Evolutionary conservation across 2,329 filamentous ascomycete genomes (phyloP), one percentile per base, ranked within the genome.

Genomic region (Phyllosticta citrichinensis): DNA sequence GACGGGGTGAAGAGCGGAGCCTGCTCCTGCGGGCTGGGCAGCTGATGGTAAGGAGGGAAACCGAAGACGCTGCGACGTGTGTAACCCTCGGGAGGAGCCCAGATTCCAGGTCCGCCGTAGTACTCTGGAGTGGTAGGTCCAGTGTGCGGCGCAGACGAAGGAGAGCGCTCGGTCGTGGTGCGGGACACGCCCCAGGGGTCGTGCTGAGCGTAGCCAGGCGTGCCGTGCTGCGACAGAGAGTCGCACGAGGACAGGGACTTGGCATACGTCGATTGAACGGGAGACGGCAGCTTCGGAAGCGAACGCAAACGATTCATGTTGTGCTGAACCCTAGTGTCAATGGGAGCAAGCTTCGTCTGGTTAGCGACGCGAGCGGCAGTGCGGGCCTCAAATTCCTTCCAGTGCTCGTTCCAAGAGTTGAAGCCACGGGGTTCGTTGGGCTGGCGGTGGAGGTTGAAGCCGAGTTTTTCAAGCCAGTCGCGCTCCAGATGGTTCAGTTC

Each of bases 401-500:
- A 89, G 68, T 84, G 84, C 61, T 80, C 76, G 53, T 83, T 78
- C 85, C 86, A 89, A 30, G 81, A 80, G 56, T 79, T 75, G 71
- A 87, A 87, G 35, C 85, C 91, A 69, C 91, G 85, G 70, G 87
- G 85, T 68, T 86, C 83, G 65, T 89, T 83, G 27, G 92, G 85
- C 70, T 95, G 91, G 71, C 94, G 88, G 71, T 96, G 94, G 59
- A 97, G 84, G 65, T 86, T 82, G 87, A 90, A 96, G 67, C 85
- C 81, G 72, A 95, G 94, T 52, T 87, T 86, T 60, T 84, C 81
- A 51, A 97, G 81, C 92, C 92, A 97, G 68, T 95, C 88, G 68
- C 87, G 84, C 78, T 97, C 92, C 73, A 96, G 83, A 63, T 82
- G 80, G 76, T 96, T 96, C 66, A 97, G 81, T 70, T 96, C 91